These are phyloP conservation scores for Terana coerulea DNA, from an alignment of 768 basidiomycete genomes.

Conservation along the genomic window DNA sequence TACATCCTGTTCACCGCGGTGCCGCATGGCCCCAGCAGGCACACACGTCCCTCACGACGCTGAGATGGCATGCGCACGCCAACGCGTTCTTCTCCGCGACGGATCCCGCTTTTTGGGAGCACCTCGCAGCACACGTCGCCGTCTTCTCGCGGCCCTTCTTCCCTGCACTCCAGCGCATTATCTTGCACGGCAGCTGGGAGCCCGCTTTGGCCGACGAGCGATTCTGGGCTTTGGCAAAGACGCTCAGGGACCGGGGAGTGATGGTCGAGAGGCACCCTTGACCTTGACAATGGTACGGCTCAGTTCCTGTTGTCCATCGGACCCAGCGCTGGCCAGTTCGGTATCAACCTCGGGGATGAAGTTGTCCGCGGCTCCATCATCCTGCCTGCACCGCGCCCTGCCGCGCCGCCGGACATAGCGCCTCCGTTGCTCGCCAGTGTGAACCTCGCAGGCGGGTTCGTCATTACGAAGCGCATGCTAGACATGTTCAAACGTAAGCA, in stretches of 20 bases:
- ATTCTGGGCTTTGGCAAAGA: slow-evolving; percentile 14
- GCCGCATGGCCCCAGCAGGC: slow-evolving; percentile 5
- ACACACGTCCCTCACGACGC: slow-evolving; percentile 33
- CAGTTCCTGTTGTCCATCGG: slow-evolving; percentile 80
- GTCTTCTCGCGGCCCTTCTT: slow-evolving; percentile 38
- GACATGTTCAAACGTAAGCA: slow-evolving; percentile 85
- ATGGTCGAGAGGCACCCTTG: slow-evolving; percentile 49
- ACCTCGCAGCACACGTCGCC: slow-evolving; percentile 45
- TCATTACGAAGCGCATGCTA: slow-evolving; percentile 88
- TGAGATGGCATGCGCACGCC: slow-evolving; percentile 50
- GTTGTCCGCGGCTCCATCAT: slow-evolving; percentile 81
- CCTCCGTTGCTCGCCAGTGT: slow-evolving; percentile 75
- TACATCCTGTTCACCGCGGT: slow-evolving; percentile 26
- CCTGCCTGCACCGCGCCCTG: slow-evolving; percentile 62
- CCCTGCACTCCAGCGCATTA: slow-evolving; percentile 41
- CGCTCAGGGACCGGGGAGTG: neutral
- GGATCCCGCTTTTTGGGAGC: slow-evolving; percentile 32
- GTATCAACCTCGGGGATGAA: slow-evolving; percentile 74
- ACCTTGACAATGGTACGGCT: too few species aligned
- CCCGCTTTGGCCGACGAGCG: slow-evolving; percentile 34
- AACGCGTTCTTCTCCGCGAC: slow-evolving; percentile 39
- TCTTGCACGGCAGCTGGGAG: slow-evolving; percentile 51
- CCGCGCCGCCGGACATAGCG: slow-evolving; percentile 52
- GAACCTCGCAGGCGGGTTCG: slow-evolving; percentile 86
- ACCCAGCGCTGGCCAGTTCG: slow-evolving; percentile 54